Evolutionary conservation across 306 rosid species (phyloP), one percentile per base, ranked within the genome.

Genomic region (Prunus armeniaca): DNA sequence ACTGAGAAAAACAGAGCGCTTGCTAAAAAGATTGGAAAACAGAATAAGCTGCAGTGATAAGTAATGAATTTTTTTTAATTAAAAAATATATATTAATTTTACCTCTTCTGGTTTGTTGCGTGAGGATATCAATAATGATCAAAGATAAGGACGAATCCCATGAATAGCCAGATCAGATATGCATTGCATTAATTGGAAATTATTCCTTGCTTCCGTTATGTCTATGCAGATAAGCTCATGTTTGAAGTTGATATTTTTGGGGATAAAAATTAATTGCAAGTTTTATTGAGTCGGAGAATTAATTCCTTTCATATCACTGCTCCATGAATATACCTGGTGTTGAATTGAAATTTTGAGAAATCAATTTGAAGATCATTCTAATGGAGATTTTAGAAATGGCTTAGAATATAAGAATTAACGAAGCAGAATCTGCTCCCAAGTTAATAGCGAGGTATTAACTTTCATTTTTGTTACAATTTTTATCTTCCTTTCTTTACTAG

Each of bases 91-190:
- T 47, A 46, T 3, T 5, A 5, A 25, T 34, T 46, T 18, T 19
- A 12, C 78, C 78, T 65, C 76, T 3, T 64, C 15, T 24, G 56
- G 67, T 71, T 51, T 24, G 41, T 62, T 60, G 51, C 74, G 76
- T 49, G 74, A 69, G 60, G 70, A 63, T 78, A 85, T 78, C 43
- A 52, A 58, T 69, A 69, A 72, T 60, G 55, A 66, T 75, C 32
- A 12, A 54, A 41, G 83, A 58, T 84, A 82, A 79, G 78, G 82
- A 63, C 76, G 79, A 76, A 65, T 52, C 46, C 57, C 70, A 63
- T 82, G 73, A 67, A 46, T 72, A 47, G 58, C 46, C 71, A 69
- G 67, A 57, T 73, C 67, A 62, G 72, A 65, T 66, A 19, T 34
- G 34, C 30, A 63, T 63, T 78, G 76, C 64, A 38, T 75, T 82